These are phyloP conservation scores for Emergomyces orientalis DNA, from an alignment of 2,329 filamentous ascomycete species.

Conservation along the genomic window DNA sequence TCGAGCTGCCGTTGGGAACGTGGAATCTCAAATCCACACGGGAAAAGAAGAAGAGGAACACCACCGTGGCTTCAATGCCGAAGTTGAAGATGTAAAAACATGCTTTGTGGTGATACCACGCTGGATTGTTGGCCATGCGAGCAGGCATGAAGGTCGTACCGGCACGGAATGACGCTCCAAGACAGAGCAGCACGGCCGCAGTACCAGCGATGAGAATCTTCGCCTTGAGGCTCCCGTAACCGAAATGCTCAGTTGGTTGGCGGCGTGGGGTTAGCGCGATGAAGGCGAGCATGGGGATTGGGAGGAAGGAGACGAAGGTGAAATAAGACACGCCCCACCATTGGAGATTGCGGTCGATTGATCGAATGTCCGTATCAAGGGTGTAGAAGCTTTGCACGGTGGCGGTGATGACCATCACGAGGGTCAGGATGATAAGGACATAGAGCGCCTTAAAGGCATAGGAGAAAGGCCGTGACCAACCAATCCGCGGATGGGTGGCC, in stretches of 20 bases:
- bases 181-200: conserved; percentile 50
- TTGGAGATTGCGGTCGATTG: conserved; percentile 54
- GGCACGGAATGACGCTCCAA: conserved; percentile 61
- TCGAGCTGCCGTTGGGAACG: conserved; percentile 56
- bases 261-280: conserved; percentile 41
- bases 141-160: conserved; percentile 48
- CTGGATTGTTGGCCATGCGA: conserved; percentile 45
- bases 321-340: conserved; percentile 54
- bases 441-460: conserved; percentile 51
- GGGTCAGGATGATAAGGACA: conserved; percentile 47
- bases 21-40: conserved; percentile 69
- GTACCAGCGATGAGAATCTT: conserved; percentile 58
- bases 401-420: conserved; percentile 57
- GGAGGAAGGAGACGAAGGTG: conserved; percentile 56
- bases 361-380: conserved; percentile 41
- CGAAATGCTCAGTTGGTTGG: conserved; percentile 51
- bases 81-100: conserved; percentile 78
- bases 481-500: conserved; percentile 59
- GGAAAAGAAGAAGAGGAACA: conserved; percentile 55
- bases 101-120: conserved; percentile 61
- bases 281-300: conserved; percentile 47
- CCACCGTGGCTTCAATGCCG: conserved; percentile 59
- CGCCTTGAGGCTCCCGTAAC: conserved; percentile 54
- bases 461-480: conserved; percentile 53
- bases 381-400: conserved; percentile 61